These are phyloP conservation scores for Coemansia linderi DNA, from an alignment of 371 early-diverging fungal genomes.

Conservation along the genomic window DNA sequence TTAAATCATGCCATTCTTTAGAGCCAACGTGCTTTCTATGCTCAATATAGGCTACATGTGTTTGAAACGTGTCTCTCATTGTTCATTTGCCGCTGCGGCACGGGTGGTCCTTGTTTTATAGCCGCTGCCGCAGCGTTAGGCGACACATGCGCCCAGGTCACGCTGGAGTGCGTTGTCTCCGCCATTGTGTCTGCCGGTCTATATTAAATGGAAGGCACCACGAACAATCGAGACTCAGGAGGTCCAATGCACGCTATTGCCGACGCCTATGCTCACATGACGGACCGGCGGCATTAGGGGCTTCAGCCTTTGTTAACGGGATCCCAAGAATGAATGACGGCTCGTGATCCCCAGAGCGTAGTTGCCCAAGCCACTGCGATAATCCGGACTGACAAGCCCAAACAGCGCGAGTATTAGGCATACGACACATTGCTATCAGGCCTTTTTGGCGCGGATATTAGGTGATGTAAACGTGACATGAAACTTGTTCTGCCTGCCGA, in stretches of 20 bases:
- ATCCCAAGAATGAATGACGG: not conserved
- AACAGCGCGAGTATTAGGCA: not conserved
- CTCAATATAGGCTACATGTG: not conserved
- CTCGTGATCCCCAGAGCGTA: not conserved
- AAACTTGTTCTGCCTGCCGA: not conserved
- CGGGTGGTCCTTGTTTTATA: not conserved
- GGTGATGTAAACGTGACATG: constrained; percentile 1
- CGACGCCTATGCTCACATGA: constrained; percentile 11
- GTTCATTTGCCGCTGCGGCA: not conserved
- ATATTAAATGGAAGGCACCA: constrained; percentile 9
- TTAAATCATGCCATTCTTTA: not conserved
- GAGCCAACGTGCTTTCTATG: not conserved
- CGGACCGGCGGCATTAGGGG: not conserved
- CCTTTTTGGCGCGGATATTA: not conserved
- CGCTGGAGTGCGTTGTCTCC: not conserved
- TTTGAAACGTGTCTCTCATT: not conserved
- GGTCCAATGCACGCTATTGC: not conserved
- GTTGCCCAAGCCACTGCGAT: not conserved
- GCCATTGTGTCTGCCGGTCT: constrained; percentile 1
- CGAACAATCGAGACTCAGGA: not conserved
- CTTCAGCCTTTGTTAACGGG: not conserved
- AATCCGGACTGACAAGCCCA: not conserved
- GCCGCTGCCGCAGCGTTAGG: constrained; percentile 2
- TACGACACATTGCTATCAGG: not conserved
- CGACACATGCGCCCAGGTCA: not conserved